Base-by-base conservation (phyloP, 306 rosid species). In the Lagenaria siceraria region DNA sequence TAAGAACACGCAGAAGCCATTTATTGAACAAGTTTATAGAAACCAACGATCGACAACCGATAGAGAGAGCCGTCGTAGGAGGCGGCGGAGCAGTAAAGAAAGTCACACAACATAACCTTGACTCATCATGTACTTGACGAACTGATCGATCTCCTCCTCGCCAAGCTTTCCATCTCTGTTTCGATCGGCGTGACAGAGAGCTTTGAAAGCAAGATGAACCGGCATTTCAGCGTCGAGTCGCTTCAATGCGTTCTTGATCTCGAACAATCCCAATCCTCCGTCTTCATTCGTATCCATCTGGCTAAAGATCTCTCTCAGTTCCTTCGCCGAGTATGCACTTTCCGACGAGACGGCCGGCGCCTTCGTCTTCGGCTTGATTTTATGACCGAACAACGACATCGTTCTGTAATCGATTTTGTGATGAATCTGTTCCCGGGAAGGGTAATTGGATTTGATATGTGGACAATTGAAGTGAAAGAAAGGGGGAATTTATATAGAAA, bases 221-320 rank as follows among this genome's bases (percentile, higher is more conserved):
- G 80, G 82, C 2, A 48, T 35, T 17, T 7, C 35, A 25, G 82
- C 69, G 35, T 75, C 77, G 0, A 82, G 46, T 17, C 21, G 31
- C 13, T 46, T 68, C 59, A 74, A 66, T 12, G 85, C 82, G 4
- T 48, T 25, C 66, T 46, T 56, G 61, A 78, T 54, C 80, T 82
- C 82, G 29, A 52, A 54, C 80, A 73, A 35, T 33, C 82, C 62
- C 31, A 82, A 55, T 10, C 62, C 63, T 0, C 82, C 85, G 24
- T 82, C 82, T 35, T 54, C 73, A 11, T 82, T 66, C 8, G 38
- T 21, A 18, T 82, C 82, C 51, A 63, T 65, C 38, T 49, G 14
- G 51, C 4, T 75, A 14, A 82, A 78, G 10, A 78, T 64, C 18
- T 17, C 64, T 24, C 7, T 79, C 56, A 78, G 25, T 56, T 56